phyloP scores from a whole-genome alignment of 2,329 filamentous ascomycete genomes.

The Talaromyces sp. region DNA sequence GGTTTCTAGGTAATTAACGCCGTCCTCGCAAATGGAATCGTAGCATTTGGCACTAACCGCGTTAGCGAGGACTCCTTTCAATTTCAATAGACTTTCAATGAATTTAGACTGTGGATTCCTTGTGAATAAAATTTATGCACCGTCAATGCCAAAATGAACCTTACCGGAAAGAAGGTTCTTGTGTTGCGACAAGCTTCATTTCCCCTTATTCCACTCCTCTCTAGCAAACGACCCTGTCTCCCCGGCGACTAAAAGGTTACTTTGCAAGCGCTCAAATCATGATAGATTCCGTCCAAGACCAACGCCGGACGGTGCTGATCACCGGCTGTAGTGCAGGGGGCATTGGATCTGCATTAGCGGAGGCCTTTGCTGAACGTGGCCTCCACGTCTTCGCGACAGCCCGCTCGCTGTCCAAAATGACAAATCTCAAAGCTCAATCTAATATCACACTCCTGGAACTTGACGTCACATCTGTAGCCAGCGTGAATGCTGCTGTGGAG shows the following conservation, averaged over 20 bases:
- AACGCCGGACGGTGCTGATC: conserved; percentile 7
- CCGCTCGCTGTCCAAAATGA: neutral
- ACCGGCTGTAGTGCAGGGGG: neutral
- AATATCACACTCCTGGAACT: neutral
- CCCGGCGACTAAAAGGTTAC: neutral
- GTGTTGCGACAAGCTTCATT: neutral
- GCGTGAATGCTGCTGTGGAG: neutral
- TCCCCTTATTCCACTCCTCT: neutral
- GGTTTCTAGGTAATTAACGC: neutral
- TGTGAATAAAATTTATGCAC: neutral
- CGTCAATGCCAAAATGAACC: neutral
- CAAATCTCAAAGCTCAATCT: neutral
- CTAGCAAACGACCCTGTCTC: neutral
- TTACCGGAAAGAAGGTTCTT: neutral
- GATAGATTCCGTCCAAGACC: neutral
- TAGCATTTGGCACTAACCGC: neutral
- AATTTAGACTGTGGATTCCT: neutral
- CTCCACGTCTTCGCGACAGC: neutral
- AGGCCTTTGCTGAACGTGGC: neutral
- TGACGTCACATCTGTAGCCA: neutral
- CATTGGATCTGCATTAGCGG: neutral
- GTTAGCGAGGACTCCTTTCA: neutral
- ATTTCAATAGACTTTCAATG: neutral
- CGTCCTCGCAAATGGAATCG: neutral
- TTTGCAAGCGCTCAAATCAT: neutral